Conservation (phyloP, 2,329 filamentous ascomycete species). For the Microsporum canis region DNA sequence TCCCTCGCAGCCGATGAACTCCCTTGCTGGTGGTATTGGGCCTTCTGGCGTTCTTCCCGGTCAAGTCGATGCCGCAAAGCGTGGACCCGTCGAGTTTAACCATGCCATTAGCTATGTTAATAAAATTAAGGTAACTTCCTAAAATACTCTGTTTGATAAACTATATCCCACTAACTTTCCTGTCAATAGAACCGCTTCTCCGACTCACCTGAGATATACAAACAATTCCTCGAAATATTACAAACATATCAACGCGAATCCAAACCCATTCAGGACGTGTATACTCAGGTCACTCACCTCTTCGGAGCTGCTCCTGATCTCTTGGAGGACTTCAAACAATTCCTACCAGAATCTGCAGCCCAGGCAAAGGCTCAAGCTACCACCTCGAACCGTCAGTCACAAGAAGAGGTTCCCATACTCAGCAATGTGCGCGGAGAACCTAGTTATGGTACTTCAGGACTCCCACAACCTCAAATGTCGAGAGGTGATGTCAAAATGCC, state of each 20-base stretch:
- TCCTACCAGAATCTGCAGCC: constrained; percentile 79
- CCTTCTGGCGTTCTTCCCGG: constrained; percentile 43
- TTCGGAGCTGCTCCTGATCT: constrained; percentile 91
- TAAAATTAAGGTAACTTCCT: constrained; percentile 80
- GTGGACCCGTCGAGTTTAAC: constrained; percentile 95
- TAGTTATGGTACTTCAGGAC: constrained; percentile 31
- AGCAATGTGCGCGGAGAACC: constrained; percentile 51
- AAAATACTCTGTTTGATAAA: background rate
- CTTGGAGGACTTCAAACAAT: constrained; percentile 97
- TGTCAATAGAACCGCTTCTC: constrained; percentile 75
- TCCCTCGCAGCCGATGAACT: constrained; percentile 44
- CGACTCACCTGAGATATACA: constrained; percentile 95
- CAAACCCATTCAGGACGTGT: constrained; percentile 96
- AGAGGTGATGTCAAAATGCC: constrained; percentile 59
- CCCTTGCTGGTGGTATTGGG: constrained; percentile 51
- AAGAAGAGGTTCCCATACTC: constrained; percentile 57
- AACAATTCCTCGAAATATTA: constrained; percentile 94
- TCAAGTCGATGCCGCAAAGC: constrained; percentile 58
- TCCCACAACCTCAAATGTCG: constrained; percentile 41
- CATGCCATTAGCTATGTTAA: constrained; percentile 99
- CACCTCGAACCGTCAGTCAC: constrained; percentile 46
- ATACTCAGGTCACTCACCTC: constrained; percentile 86
- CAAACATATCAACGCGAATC: constrained; percentile 97
- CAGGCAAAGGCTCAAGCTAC: constrained; percentile 52
- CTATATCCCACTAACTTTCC: background rate